These are phyloP conservation scores for Aspergillus felis DNA, from an alignment of 2,329 filamentous ascomycete species.

Conservation along the genomic window DNA sequence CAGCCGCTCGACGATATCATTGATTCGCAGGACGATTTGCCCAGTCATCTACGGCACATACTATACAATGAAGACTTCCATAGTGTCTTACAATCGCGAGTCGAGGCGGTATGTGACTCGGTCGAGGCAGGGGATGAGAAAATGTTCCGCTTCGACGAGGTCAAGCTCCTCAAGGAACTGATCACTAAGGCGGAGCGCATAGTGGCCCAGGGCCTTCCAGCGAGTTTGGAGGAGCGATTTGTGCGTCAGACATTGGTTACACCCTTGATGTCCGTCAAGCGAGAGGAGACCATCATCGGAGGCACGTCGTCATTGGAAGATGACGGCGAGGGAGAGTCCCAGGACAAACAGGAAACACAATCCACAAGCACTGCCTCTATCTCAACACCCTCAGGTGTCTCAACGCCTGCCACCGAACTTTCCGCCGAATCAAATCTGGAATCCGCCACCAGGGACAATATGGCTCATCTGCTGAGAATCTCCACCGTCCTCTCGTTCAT, in stretches of 20 bases:
- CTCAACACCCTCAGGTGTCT: conserved; percentile 36
- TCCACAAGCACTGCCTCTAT: conserved; percentile 30
- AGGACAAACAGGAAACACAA: conserved; percentile 29
- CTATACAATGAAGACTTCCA: conserved; percentile 38
- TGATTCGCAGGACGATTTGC: conserved; percentile 42
- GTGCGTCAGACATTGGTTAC: conserved; percentile 71
- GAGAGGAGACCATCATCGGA: conserved; percentile 44
- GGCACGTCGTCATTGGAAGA: conserved; percentile 24
- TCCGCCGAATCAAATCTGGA: conserved; percentile 23
- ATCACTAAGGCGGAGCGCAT: conserved; percentile 69
- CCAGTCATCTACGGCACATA: conserved; percentile 39
- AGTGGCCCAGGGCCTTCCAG: conserved; percentile 62
- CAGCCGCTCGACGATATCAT: conserved; percentile 49
- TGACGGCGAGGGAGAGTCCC: conserved; percentile 19
- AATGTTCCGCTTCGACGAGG: conserved; percentile 76
- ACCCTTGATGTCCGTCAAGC: conserved; percentile 66
- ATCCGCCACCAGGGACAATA: conserved; percentile 27
- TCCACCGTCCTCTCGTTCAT: conserved; percentile 50
- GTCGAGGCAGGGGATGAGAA: conserved; percentile 78
- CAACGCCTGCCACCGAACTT: conserved; percentile 31
- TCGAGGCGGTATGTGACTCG: conserved; percentile 71
- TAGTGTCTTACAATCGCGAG: conserved; percentile 57
- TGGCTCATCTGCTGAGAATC: conserved; percentile 45
- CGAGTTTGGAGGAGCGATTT: conserved; percentile 81
- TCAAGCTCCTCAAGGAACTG: conserved; percentile 64